These are phyloP conservation scores for Saraca asoca DNA, from an alignment of 331 rosid genomes.

Conservation along the genomic window DNA sequence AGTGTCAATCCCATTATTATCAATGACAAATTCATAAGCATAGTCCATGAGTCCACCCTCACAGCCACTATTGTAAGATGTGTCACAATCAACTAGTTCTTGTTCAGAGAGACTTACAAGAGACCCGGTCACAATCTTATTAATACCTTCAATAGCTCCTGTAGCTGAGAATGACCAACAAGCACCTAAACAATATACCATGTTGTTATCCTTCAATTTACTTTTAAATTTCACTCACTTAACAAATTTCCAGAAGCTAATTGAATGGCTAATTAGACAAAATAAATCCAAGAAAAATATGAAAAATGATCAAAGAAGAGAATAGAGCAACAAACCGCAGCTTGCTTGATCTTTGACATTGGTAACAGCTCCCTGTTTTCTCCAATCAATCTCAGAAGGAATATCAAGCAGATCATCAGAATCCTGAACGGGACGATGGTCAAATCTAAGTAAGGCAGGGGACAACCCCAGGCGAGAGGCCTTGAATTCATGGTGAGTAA, in stretches of 20 bases:
- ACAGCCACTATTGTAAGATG: conserved; percentile 68
- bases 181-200: conserved; percentile 58
- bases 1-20: conserved; percentile 77
- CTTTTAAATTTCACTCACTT: neutral
- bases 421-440: conserved; percentile 25
- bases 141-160: conserved; percentile 94
- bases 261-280: neutral
- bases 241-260: neutral
- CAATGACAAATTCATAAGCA: conserved; percentile 72
- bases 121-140: conserved; percentile 82
- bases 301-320: neutral
- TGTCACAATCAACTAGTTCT: conserved; percentile 82
- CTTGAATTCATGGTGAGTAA: conserved; percentile 80
- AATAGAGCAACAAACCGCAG: conserved; percentile 56
- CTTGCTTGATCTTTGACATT: conserved; percentile 78
- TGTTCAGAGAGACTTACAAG: conserved; percentile 89
- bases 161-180: conserved; percentile 95
- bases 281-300: neutral
- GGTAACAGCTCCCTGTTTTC: conserved; percentile 72
- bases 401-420: conserved; percentile 23
- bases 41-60: conserved; percentile 86
- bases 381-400: conserved; percentile 83
- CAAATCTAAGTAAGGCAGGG: conserved; percentile 40
- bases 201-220: neutral
- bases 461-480: conserved; percentile 78